These are phyloP conservation scores for Ceratobasidium sp. DNA, from an alignment of 1,284 basidiomycete species.

Conservation along the genomic window DNA sequence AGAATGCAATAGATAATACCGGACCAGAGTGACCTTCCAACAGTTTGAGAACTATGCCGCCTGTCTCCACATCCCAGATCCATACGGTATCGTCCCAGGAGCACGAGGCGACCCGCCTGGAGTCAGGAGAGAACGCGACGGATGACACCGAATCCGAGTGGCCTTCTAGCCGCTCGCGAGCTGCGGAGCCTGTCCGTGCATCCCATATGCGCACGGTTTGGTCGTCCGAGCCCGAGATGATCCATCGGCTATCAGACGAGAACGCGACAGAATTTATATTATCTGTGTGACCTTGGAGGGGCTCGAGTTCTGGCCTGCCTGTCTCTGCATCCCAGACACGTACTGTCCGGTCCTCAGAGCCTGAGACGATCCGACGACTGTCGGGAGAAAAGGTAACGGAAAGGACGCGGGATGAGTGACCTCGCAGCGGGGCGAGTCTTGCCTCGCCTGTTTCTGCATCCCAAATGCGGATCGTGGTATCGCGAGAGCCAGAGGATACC, in stretches of 20 bases:
- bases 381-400: constrained; percentile 24
- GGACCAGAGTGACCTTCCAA: constrained; percentile 6
- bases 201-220: constrained; percentile 28
- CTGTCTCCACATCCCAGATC: background rate
- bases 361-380: constrained; percentile 20
- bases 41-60: background rate
- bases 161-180: background rate
- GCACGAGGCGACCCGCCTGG: constrained; percentile 12
- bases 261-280: constrained; percentile 10
- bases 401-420: background rate
- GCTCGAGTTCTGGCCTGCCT: background rate
- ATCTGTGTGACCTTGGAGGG: constrained; percentile 15
- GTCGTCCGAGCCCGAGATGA: constrained; percentile 28
- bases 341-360: constrained; percentile 10
- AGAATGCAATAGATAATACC: constrained; percentile 55
- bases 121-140: constrained; percentile 19
- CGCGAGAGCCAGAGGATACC: constrained; percentile 43
- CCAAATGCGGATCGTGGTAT: constrained; percentile 40
- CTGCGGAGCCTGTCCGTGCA: constrained; percentile 1
- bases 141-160: background rate
- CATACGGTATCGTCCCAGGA: background rate
- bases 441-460: constrained; percentile 19
- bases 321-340: constrained; percentile 33
- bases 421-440: background rate
- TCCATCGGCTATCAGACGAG: constrained; percentile 29